Percentiles rank a stretch among this genome's conserved stretches.
phyloP scores from a whole-genome alignment of 2,329 filamentous ascomycete genomes.

The Thermoascus crustaceus region DNA sequence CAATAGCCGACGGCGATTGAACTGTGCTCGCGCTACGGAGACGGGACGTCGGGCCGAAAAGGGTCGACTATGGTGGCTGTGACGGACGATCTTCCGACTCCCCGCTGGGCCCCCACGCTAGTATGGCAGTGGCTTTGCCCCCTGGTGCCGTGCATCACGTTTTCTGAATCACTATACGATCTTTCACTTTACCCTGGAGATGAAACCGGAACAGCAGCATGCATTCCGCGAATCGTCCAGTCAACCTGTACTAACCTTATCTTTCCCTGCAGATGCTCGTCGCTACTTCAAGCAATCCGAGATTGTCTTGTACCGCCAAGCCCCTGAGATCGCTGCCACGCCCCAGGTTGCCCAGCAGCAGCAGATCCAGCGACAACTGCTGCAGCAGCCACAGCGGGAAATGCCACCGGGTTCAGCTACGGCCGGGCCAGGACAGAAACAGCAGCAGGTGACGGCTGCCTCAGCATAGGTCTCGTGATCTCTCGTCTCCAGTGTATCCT shows the following conservation, averaged over 20 bases:
- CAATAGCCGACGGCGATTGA: slow-evolving; percentile 33
- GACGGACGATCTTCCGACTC: too few relatives aligned
- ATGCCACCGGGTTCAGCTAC: slow-evolving; percentile 29
- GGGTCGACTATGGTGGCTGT: too few relatives aligned
- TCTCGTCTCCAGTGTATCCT: too few relatives aligned
- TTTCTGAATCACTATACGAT: too few relatives aligned
- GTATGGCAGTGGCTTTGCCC: too few relatives aligned
- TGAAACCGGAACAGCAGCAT: not conserved
- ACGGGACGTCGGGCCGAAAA: not conserved
- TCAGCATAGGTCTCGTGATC: not conserved
- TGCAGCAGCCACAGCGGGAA: slow-evolving; percentile 27
- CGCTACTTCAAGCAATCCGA: slow-evolving; percentile 99
- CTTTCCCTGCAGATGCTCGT: slow-evolving; percentile 62
- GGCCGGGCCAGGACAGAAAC: slow-evolving; percentile 19
- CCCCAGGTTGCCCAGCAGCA: slow-evolving; percentile 34
- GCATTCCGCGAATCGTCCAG: not conserved
- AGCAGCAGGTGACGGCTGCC: not conserved
- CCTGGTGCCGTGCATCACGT: too few relatives aligned
- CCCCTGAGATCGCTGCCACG: slow-evolving; percentile 38
- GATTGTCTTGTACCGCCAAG: slow-evolving; percentile 89
- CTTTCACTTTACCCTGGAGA: not conserved
- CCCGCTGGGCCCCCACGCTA: slow-evolving; percentile 6
- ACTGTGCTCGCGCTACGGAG: slow-evolving; percentile 6
- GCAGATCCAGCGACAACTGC: slow-evolving; percentile 26
- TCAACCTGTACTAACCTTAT: slow-evolving; percentile 14